Conservation (phyloP, 257 asterid species). For the Solanum pennellii region DNA sequence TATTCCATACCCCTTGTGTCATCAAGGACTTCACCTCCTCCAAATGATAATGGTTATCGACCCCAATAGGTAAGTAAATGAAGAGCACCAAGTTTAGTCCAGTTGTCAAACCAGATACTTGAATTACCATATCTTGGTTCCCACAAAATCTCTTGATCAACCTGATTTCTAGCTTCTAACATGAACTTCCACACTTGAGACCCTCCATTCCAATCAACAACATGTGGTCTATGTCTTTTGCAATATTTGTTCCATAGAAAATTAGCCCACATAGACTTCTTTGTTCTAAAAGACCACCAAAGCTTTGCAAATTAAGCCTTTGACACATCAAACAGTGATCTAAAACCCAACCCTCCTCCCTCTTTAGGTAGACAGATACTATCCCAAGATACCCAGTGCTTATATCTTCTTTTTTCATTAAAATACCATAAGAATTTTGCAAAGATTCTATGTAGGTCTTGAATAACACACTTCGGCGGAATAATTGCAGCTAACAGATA, state of each 20-base stretch:
- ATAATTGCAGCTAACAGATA: too few relatives aligned
- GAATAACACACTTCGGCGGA: not conserved
- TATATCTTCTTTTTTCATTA: not conserved
- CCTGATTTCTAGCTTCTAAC: not conserved
- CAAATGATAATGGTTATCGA: not conserved
- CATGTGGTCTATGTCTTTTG: not conserved
- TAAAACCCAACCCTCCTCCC: not conserved
- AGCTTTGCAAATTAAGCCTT: not conserved
- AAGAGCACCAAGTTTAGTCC: not conserved
- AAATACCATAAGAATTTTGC: not conserved
- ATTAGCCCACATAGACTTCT: not conserved
- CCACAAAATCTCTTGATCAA: not conserved
- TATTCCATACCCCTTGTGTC: not conserved
- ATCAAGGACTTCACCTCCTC: not conserved
- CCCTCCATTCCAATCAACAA: not conserved
- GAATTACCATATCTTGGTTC: not conserved
- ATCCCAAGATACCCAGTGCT: not conserved
- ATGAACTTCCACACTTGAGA: not conserved
- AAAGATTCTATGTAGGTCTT: not conserved
- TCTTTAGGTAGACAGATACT: not conserved
- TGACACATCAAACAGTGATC: not conserved
- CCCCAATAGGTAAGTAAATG: not conserved
- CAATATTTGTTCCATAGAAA: not conserved
- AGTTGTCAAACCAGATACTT: not conserved
- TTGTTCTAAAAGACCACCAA: not conserved